These are phyloP conservation scores for Hypholoma sublateritium DNA, from an alignment of 768 basidiomycete genomes.

Conservation along the genomic window DNA sequence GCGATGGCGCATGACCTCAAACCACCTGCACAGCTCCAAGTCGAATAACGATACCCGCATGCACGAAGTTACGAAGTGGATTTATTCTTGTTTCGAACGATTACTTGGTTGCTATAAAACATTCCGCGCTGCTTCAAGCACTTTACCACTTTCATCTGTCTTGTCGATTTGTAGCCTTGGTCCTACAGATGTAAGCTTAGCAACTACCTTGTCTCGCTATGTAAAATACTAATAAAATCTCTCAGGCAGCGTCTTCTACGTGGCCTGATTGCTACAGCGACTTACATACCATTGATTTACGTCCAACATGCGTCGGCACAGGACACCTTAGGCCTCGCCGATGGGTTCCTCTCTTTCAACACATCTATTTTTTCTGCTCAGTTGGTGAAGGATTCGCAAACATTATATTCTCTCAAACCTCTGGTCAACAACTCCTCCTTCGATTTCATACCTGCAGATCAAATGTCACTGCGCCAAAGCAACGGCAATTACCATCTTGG, in stretches of 20 bases:
- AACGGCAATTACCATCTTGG: slow-evolving; percentile 56
- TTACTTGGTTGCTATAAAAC: too few species aligned
- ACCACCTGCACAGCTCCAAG: not conserved
- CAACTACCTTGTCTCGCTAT: too few species aligned
- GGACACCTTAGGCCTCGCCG: slow-evolving; percentile 39
- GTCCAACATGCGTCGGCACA: slow-evolving; percentile 56
- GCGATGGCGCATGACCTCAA: not conserved
- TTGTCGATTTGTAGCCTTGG: too few species aligned
- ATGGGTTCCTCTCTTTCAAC: slow-evolving; percentile 49
- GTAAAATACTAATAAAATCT: too few species aligned
- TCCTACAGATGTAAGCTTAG: too few species aligned
- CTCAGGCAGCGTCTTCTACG: too few species aligned
- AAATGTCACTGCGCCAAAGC: slow-evolving; percentile 45
- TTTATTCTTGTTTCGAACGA: too few species aligned
- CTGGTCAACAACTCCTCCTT: slow-evolving; percentile 33
- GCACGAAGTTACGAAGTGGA: too few species aligned
- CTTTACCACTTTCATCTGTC: too few species aligned
- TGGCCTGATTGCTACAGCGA: too few species aligned
- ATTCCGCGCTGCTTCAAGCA: too few species aligned
- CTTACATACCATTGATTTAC: slow-evolving; percentile 15
- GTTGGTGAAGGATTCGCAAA: slow-evolving; percentile 57
- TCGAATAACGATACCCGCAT: not conserved
- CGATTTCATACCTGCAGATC: slow-evolving; percentile 52
- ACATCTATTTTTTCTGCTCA: slow-evolving; percentile 44
- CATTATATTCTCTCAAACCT: slow-evolving; percentile 49